Evolutionary conservation across 2,329 filamentous ascomycete species (phyloP).

Genomic region (Cadophora sp.): DNA sequence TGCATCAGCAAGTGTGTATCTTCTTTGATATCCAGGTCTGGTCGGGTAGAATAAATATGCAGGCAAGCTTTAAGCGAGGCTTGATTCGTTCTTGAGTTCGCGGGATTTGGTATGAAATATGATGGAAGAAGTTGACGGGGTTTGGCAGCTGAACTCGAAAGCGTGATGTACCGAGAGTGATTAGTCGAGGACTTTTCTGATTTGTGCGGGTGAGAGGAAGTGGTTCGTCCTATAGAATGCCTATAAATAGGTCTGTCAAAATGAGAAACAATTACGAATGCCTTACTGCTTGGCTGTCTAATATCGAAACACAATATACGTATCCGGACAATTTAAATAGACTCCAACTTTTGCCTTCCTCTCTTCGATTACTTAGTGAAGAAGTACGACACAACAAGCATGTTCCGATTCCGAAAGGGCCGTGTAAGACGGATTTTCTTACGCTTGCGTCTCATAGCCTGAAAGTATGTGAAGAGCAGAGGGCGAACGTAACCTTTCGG

Average conservation of each 20-base stretch:
- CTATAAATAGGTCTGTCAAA: too few species aligned
- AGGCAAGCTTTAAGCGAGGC: neutral
- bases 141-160: neutral
- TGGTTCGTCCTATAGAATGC: too few species aligned
- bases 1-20: neutral
- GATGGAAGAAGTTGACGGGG: neutral
- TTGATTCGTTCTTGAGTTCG: neutral
- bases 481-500: neutral
- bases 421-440: neutral
- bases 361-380: neutral
- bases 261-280: too few species aligned
- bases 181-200: neutral
- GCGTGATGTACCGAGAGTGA: neutral
- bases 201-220: neutral
- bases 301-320: too few species aligned
- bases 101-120: constrained; percentile 6
- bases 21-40: too few species aligned
- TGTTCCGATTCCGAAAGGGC: neutral
- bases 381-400: neutral
- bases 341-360: neutral
- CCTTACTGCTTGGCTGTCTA: too few species aligned
- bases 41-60: neutral
- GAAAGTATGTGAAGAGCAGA: neutral
- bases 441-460: neutral
- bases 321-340: too few species aligned